These are phyloP conservation scores for Decorospora gaudefroyi DNA, from an alignment of 2,329 filamentous ascomycete species.

Conservation along the genomic window DNA sequence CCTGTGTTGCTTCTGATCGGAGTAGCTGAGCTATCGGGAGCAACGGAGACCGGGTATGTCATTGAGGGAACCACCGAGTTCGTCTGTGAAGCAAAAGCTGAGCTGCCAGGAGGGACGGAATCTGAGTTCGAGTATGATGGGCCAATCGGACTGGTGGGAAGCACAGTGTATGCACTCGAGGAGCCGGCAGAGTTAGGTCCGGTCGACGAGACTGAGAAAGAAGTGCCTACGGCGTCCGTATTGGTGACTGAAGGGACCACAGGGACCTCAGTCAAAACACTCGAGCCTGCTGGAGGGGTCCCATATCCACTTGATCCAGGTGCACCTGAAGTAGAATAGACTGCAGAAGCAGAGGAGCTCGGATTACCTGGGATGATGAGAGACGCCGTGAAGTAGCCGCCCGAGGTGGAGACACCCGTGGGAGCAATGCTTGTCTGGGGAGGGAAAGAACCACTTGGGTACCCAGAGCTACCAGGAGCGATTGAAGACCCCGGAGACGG, in stretches of 20 bases:
- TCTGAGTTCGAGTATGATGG: conserved; percentile 1
- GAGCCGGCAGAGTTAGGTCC: background rate
- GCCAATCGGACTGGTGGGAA: conserved; percentile 5
- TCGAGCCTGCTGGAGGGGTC: background rate
- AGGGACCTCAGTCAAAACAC: background rate
- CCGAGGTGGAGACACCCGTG: conserved; percentile 4
- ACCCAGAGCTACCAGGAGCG: background rate
- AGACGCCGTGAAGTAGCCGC: conserved; percentile 1
- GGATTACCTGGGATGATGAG: background rate
- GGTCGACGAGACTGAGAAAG: conserved; percentile 8
- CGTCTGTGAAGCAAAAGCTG: background rate
- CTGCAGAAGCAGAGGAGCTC: conserved; percentile 5
- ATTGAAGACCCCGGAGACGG: conserved; percentile 6
- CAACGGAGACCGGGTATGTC: no score
- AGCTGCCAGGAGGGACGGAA: conserved; percentile 3
- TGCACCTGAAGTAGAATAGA: conserved; percentile 4
- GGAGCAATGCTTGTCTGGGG: conserved; percentile 13
- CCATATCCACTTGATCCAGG: conserved; percentile 7
- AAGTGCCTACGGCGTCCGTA: conserved; percentile 6
- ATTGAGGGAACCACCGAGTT: no score
- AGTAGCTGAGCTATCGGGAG: conserved; percentile 3
- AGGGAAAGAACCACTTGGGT: conserved; percentile 8
- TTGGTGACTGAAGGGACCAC: conserved; percentile 4
- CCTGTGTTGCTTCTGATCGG: conserved; percentile 1
- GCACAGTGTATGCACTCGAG: conserved; percentile 8